A percentile compares a stretch with the other conserved stretches of the same genome.
Evolutionary conservation across 139 green algal species (phyloP).

Genomic region (Penium margaritaceum): DNA sequence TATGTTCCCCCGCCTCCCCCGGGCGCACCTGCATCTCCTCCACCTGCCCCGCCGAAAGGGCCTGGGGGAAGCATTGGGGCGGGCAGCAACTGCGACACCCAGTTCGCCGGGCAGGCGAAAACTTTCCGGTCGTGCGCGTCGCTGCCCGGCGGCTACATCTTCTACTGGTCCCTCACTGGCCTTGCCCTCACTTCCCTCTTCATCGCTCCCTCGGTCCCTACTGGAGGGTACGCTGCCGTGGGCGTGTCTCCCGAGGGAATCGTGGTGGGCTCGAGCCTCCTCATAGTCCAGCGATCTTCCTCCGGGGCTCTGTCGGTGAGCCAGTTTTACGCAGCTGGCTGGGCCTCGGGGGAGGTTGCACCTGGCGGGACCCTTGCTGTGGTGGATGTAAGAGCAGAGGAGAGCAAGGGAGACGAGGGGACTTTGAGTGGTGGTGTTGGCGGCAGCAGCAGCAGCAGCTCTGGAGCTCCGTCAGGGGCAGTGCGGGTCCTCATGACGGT

Average conservation of each 20-base stretch:
- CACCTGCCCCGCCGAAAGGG: not conserved
- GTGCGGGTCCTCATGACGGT: slow-evolving; percentile 22
- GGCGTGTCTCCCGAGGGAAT: slow-evolving; percentile 3
- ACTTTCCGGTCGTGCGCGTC: slow-evolving; percentile 4
- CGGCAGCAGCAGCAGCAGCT: not conserved
- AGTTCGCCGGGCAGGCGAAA: slow-evolving; percentile 5
- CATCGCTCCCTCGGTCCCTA: not conserved
- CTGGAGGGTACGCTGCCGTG: slow-evolving; percentile 5
- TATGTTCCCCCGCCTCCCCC: slow-evolving; percentile 5
- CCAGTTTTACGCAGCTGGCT: not conserved
- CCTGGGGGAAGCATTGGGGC: not conserved
- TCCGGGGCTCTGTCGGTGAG: not conserved
- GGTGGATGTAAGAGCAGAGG: not conserved
- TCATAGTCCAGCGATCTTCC: not conserved
- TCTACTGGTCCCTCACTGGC: slow-evolving; percentile 16
- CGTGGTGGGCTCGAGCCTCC: slow-evolving; percentile 1
- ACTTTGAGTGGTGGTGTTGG: slow-evolving; percentile 3
- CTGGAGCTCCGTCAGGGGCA: not conserved
- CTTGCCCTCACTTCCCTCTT: slow-evolving; percentile 6
- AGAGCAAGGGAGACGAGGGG: not conserved
- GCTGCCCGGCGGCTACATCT: slow-evolving; percentile 12
- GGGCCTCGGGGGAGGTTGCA: not conserved
- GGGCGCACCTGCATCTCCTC: not conserved
- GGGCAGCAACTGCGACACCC: slow-evolving; percentile 1
- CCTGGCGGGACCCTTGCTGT: not conserved